Evolutionary conservation across 1,284 basidiomycete species (phyloP).

Genomic region (Apiotrichum sp.): DNA sequence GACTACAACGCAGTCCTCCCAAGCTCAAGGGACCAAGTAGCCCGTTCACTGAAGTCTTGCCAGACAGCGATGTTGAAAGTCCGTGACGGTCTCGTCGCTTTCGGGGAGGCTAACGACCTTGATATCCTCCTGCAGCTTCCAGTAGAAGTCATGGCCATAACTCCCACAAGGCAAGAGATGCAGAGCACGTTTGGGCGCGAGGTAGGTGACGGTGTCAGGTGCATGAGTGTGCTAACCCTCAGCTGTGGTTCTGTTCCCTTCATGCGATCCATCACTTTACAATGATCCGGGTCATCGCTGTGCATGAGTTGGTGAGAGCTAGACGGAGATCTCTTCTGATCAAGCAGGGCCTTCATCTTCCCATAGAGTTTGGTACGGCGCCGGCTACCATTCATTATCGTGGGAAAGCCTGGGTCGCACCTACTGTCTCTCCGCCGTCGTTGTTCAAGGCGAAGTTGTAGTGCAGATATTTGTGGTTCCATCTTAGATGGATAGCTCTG

Average conservation of each 20-base stretch:
- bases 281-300: constrained; percentile 43
- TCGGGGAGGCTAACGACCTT: constrained; percentile 20
- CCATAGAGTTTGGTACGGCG: constrained; percentile 42
- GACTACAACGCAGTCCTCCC: constrained; percentile 39
- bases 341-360: constrained; percentile 30
- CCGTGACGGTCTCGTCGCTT: constrained; percentile 21
- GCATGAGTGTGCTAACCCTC: background rate
- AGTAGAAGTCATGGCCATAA: constrained; percentile 35
- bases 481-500: too few species aligned
- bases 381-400: constrained; percentile 41
- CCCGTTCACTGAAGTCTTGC: constrained; percentile 25
- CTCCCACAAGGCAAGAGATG: constrained; percentile 37
- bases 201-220: constrained; percentile 20
- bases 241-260: constrained; percentile 44
- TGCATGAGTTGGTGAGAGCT: constrained; percentile 39
- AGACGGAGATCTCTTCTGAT: background rate
- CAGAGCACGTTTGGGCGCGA: constrained; percentile 35
- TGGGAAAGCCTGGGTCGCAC: constrained; percentile 17
- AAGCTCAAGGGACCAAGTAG: constrained; percentile 19
- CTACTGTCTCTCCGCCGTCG: constrained; percentile 1
- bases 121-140: constrained; percentile 20
- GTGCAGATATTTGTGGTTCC: too few species aligned
- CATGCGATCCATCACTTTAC: constrained; percentile 45
- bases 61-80: constrained; percentile 22
- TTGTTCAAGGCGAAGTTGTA: constrained; percentile 16